Evolutionary conservation across 2,329 filamentous ascomycete species (phyloP), one percentile per base, ranked within the genome.

Genomic region (Ascochyta clinopodiicola): DNA sequence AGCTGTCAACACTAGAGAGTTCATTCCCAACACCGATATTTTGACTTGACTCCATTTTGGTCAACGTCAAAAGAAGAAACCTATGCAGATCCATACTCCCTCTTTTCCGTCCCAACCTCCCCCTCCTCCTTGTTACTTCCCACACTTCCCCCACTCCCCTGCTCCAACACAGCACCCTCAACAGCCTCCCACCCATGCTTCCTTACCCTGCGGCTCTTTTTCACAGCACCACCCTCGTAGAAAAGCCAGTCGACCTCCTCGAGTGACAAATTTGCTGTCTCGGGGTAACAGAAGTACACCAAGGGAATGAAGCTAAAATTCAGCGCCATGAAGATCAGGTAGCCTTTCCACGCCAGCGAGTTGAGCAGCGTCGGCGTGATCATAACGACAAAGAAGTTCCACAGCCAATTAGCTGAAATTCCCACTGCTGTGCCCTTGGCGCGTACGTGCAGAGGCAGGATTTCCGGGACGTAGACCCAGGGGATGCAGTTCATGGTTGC

Each of bases 311-410:
- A 79, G 1, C 71, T 62, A 21, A 82, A 74, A 60, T 83, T 82
- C 9, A 80, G 73, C 22, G 69, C 73, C 72, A 80, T 81, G 68
- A 83, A 84, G 60, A 83, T 82, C 3, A 84, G 69, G 58, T 84
- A 84, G 0, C 78, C 79, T 60, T 80, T 79, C 80, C 80, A 84
- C 24, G 75, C 62, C 1, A 85, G 69, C 5, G 75, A 77, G 43
- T 76, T 75, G 54, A 84, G 77, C 2, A 81, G 70, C 1, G 78
- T 77, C 0, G 82, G 81, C 0, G 81, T 84, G 17, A 84, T 80
- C 80, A 82, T 81, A 3, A 83, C 80, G 38, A 80, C 74, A 51
- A 82, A 77, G 59, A 82, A 82, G 59, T 81, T 82, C 75, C 61
- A 69, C 19, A 81, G 73, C 81, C 80, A 82, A 57, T 82, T 82